These are phyloP conservation scores for Paramyrothecium roridum DNA, from an alignment of 2,329 filamentous ascomycete genomes.

Conservation along the genomic window DNA sequence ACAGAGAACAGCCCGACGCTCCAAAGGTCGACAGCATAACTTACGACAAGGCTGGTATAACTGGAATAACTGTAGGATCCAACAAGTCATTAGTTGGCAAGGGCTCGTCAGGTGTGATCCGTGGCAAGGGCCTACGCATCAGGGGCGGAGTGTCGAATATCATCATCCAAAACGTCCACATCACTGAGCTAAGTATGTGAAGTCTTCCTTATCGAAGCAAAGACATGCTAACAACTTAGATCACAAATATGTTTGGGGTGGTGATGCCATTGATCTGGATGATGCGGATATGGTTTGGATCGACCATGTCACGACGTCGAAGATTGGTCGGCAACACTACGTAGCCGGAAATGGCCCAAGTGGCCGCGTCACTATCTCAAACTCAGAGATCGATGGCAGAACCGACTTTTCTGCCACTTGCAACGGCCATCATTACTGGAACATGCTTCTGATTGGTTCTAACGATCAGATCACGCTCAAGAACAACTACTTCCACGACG, in stretches of 20 bases:
- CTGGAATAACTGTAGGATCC: conserved; percentile 21
- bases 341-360: not conserved
- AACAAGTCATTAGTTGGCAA: conserved; percentile 35
- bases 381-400: not conserved
- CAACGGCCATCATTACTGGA: conserved; percentile 1
- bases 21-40: conserved; percentile 37
- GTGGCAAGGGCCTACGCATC: conserved; percentile 35
- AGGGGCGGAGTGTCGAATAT: conserved; percentile 24
- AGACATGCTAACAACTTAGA: conserved; percentile 4
- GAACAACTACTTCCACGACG: conserved; percentile 34
- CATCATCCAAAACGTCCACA: conserved; percentile 32
- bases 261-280: conserved; percentile 27
- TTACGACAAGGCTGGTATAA: conserved; percentile 49
- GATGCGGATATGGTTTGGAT: conserved; percentile 16
- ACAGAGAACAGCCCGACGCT: conserved; percentile 52
- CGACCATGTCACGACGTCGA: not conserved
- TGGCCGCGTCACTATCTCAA: not conserved
- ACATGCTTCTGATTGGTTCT: not conserved
- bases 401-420: not conserved
- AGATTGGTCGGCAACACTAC: not conserved
- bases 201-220: not conserved
- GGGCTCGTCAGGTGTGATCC: conserved; percentile 31
- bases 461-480: conserved; percentile 3
- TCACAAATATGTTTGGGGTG: conserved; percentile 32
- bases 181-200: conserved; percentile 10